Evolutionary conservation across 2,329 filamentous ascomycete genomes (phyloP).

Genomic region (Coniochaeta sp.): DNA sequence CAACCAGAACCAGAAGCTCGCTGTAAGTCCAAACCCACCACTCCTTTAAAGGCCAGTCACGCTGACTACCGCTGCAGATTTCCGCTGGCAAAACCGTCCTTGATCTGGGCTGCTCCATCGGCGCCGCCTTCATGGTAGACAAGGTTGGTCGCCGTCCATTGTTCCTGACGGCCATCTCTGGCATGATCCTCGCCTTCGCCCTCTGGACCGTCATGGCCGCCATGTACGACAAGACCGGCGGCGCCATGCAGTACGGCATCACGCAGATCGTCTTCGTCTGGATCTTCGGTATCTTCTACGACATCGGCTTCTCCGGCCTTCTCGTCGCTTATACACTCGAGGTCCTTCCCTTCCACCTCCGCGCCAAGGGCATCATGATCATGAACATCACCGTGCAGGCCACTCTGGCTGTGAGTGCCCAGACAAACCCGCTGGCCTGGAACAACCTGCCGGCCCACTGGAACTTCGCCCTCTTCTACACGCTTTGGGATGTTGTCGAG

Average conservation of each 20-base stretch:
- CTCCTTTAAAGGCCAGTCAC: too few relatives aligned
- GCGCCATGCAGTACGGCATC: conserved; percentile 19
- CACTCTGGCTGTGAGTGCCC: conserved; percentile 52
- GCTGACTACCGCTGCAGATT: conserved; percentile 15
- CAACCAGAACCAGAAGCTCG: conserved; percentile 48
- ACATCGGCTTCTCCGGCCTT: conserved; percentile 52
- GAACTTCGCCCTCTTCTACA: conserved; percentile 62
- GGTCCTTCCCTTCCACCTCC: conserved; percentile 50
- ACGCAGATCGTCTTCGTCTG: conserved; percentile 52
- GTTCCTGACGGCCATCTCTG: conserved; percentile 42
- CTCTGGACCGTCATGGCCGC: conserved; percentile 46
- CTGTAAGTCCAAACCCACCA: conserved; percentile 11
- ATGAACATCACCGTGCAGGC: conserved; percentile 60
- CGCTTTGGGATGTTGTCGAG: conserved; percentile 54
- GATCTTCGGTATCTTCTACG: conserved; percentile 52
- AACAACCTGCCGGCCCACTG: conserved; percentile 51
- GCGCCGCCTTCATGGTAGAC: conserved; percentile 43
- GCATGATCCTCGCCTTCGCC: conserved; percentile 36
- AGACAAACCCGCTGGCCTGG: conserved; percentile 60
- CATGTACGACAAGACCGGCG: conserved; percentile 37
- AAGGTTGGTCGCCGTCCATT: conserved; percentile 44
- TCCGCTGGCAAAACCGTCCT: conserved; percentile 53
- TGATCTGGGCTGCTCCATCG: conserved; percentile 49
- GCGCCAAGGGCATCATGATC: conserved; percentile 54
- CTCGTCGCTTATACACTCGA: conserved; percentile 52